Conservation (phyloP, 2,329 filamentous ascomycete genomes). For the Cladosporium halotolerans region DNA sequence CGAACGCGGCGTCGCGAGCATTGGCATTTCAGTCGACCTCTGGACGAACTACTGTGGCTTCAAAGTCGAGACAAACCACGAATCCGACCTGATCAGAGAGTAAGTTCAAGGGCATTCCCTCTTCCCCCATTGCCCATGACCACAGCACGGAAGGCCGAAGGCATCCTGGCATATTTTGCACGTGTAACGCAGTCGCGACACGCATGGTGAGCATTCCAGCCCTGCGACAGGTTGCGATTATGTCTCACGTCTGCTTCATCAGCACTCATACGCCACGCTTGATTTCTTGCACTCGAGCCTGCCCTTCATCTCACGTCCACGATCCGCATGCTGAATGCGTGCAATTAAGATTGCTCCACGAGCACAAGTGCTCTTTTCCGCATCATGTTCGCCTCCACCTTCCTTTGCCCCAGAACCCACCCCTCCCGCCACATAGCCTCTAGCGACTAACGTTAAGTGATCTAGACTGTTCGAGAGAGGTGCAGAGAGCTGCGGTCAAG, state of each 20-base stretch:
- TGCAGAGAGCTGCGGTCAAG: conserved; percentile 75
- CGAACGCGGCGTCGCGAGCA: conserved; percentile 87
- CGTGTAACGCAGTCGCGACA: neutral
- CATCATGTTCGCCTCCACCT: conserved; percentile 27
- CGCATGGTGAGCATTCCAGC: conserved; percentile 26
- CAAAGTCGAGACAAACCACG: conserved; percentile 96
- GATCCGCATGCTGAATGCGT: neutral
- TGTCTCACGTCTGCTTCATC: conserved; percentile 27
- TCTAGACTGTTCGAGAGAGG: conserved; percentile 86
- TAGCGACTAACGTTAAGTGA: conserved; percentile 34
- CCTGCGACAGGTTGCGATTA: conserved; percentile 18
- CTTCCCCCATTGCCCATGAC: conserved; percentile 42
- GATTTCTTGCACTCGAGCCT: conserved; percentile 12
- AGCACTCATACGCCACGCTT: conserved; percentile 18
- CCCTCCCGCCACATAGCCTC: conserved; percentile 2
- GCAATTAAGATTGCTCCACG: conserved; percentile 5
- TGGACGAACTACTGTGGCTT: conserved; percentile 98
- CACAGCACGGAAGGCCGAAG: conserved; percentile 12
- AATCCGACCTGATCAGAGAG: conserved; percentile 95
- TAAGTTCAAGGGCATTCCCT: conserved; percentile 74
- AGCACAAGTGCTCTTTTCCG: conserved; percentile 8
- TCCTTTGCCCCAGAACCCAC: conserved; percentile 24
- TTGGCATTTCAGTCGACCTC: conserved; percentile 87
- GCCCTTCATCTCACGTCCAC: neutral
- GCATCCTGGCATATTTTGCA: conserved; percentile 13